Evolutionary conservation across 768 basidiomycete genomes (phyloP).

Genomic region (Stropharia rugosoannulata): DNA sequence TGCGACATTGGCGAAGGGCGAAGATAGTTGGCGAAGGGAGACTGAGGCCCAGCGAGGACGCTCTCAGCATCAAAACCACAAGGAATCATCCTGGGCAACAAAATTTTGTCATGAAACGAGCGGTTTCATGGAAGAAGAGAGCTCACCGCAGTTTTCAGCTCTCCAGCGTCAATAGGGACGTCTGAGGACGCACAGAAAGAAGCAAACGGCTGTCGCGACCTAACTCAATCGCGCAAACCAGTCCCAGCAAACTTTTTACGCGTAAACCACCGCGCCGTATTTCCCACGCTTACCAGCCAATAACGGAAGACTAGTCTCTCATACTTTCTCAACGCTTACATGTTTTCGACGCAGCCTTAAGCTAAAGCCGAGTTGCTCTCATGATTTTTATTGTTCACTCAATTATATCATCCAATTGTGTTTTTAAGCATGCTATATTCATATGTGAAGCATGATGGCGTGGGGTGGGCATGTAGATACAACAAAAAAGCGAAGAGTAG

Average conservation of each 20-base stretch:
- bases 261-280: conserved; percentile 3
- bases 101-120: conserved; percentile 7
- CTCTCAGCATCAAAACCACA: conserved; percentile 78
- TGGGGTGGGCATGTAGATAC: conserved; percentile 36
- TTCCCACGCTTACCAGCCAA: conserved; percentile 16
- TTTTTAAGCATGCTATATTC: conserved; percentile 19
- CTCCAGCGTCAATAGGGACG: conserved; percentile 28
- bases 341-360: no score
- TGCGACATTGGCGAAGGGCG: conserved; percentile 31
- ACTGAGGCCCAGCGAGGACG: conserved; percentile 74
- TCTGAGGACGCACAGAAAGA: conserved; percentile 28
- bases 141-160: conserved; percentile 24
- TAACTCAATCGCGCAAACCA: conserved; percentile 1
- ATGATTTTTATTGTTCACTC: background rate
- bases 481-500: conserved; percentile 38
- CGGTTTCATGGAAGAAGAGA: background rate
- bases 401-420: background rate
- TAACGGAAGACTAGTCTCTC: background rate
- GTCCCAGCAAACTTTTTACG: conserved; percentile 17
- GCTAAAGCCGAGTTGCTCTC: background rate
- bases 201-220: conserved; percentile 6
- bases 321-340: background rate
- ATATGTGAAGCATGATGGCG: conserved; percentile 15
- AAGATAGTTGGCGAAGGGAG: conserved; percentile 37
- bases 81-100: conserved; percentile 64